Base-by-base conservation (phyloP, 1,139 yeast genomes). In the Geotrichum reessii region DNA sequence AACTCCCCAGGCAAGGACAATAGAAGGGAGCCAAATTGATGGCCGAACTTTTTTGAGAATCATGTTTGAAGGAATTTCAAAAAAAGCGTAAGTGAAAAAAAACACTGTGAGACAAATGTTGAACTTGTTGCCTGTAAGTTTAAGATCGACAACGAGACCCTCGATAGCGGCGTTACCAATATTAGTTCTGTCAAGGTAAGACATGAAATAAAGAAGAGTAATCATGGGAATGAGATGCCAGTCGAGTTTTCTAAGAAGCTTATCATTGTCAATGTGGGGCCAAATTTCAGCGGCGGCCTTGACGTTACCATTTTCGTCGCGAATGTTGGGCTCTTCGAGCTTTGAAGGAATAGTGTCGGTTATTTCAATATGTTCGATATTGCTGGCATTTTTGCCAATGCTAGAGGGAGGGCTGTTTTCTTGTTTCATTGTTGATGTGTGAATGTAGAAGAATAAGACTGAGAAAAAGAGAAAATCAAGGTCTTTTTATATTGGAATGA, bases 81-180 rank as follows among this genome's bases (percentile, higher is more conserved):
- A 81, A 48, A 79, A 72, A 59, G 80, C 64, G 63, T 79, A 80
- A 5, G 83, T 84, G 61, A 80, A 75, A 63, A 80, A 79, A 68
- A 85, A 84, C 37, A 83, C 78, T 0, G 88, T 83, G n/a, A 84
- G 81, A 56, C 82, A 72, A 81, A 87, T 82, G 33, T 78, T 74
- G 64, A 76, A 79, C 56, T 77, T 74, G 52, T 74, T 68, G 5
- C 77, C 78, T 11, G 68, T 64, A 55, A 71, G 66, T 54, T 77
- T 63, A 37, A 69, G 65, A 61, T 78, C 74, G 1, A 71, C 66
- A 60, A 74, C 75, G 60, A 85, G 74, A 1, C 87, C 88, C 74
- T 84, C 76, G 57, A 85, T 78, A 0, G 88, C 78, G 4, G 88
- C 87, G 64, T 80, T 81, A 12, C 85, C 76, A 37, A 78, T 79